Evolutionary conservation across 1,284 basidiomycete species (phyloP).

Genomic region (Volvariella surrecta): DNA sequence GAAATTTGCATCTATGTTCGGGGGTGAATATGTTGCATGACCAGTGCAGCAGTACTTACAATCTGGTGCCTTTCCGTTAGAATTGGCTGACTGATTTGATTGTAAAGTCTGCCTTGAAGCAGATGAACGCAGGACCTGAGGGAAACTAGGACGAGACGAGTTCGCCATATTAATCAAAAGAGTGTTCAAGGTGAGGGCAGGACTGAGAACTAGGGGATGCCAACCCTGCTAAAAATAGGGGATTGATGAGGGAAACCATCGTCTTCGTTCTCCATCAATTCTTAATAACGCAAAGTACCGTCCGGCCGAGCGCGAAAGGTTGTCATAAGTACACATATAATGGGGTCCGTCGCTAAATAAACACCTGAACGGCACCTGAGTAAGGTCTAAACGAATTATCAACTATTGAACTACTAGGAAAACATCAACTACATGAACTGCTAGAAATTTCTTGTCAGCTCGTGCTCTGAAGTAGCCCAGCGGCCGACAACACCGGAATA

Average conservation of each 20-base stretch:
- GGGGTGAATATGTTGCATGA: conserved; percentile 11
- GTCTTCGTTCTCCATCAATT: no score
- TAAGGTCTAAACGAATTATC: no score
- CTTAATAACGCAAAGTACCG: no score
- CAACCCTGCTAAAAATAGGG: no score
- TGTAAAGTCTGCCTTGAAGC: conserved; percentile 33
- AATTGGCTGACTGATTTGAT: conserved; percentile 8
- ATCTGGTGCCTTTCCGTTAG: conserved; percentile 18
- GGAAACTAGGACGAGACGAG: conserved; percentile 12
- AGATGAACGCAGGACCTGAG: conserved; percentile 35
- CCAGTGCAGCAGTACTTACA: conserved; percentile 16
- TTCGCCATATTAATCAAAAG: conserved; percentile 10
- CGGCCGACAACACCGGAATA: conserved; percentile 8
- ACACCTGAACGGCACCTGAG: no score
- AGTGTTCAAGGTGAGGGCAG: no score
- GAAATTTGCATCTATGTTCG: conserved; percentile 40
- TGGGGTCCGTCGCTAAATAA: no score
- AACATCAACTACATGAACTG: neutral
- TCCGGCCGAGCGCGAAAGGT: no score
- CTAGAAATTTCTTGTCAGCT: conserved; percentile 12
- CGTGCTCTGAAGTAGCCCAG: conserved; percentile 17
- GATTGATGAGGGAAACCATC: no score
- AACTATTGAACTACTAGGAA: no score
- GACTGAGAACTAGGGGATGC: no score
- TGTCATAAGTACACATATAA: no score